A percentile compares a stretch with the other conserved stretches of the same genome.
Conservation (phyloP, 1,139 yeast species). For the Diutina catenulata region DNA sequence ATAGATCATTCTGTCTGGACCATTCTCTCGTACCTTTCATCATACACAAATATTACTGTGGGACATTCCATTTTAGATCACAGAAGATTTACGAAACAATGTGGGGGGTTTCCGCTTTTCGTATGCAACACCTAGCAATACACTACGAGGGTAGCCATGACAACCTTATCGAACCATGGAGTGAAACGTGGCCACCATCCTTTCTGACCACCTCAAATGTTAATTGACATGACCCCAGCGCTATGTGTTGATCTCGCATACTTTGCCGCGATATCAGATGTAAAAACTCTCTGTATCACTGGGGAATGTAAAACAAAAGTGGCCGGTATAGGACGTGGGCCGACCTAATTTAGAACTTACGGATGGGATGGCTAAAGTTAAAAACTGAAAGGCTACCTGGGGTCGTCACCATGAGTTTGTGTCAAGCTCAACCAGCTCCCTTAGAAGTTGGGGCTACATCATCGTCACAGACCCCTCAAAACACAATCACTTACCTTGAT, state of each 20-base stretch:
- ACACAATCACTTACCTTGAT: not conserved
- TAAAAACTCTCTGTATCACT: not conserved
- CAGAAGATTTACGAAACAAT: too few relatives aligned
- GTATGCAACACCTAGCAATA: too few relatives aligned
- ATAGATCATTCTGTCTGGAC: too few relatives aligned
- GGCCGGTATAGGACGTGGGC: not conserved
- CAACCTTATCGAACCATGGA: too few relatives aligned
- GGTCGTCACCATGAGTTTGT: not conserved
- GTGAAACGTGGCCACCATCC: too few relatives aligned
- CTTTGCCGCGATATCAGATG: not conserved
- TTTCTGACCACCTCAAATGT: not conserved
- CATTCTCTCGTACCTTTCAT: too few relatives aligned
- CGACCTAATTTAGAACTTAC: not conserved
- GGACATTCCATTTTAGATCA: too few relatives aligned
- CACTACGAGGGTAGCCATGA: too few relatives aligned
- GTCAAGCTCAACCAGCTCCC: not conserved
- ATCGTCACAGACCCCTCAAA: not conserved
- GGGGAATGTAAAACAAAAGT: constrained; percentile 3
- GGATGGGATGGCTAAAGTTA: not conserved
- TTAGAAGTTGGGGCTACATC: not conserved
- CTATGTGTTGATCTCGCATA: not conserved
- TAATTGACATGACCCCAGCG: not conserved
- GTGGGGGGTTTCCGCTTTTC: too few relatives aligned
- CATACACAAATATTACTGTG: too few relatives aligned
- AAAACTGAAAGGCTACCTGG: not conserved